Base-by-base conservation (phyloP, 176 grass and related monocot genomes). In the Eleusine indica region DNA sequence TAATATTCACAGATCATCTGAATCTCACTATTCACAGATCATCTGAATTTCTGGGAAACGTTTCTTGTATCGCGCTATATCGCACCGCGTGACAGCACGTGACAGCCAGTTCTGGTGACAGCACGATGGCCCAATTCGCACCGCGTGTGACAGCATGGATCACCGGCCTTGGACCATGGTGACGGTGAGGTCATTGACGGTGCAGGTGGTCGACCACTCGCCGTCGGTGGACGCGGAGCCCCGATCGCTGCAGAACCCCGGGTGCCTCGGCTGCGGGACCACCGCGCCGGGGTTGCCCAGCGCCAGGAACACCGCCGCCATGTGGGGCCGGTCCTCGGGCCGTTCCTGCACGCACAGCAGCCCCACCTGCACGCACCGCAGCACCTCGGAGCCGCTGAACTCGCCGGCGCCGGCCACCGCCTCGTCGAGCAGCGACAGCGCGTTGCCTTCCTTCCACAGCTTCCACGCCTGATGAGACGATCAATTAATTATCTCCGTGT, bases 341-440 rank as follows among this genome's bases (percentile, higher is more conserved):
- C 82, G 48, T 35, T 97, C 92, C 89, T 97, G 94, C 58, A 91
- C 90, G 65, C 94, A 97, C 43, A 97, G 57, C 52, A 94, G 87
- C 12, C 86, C 94, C 8, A 97, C 88, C 85, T 97, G 88, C 47
- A 94, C 80, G 86, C 90, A 97, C 68, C 90, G 87, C 43, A 89
- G 53, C 56, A 86, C 87, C 83, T 94, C 83, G 49, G 79, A 82
- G 13, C 58, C 58, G 13, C 67, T 30, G 69, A 83, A 64, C 69
- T 68, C 53, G 17, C 87, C 78, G 47, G 6, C 49, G 29, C 11
- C 3, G 39, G 63, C 70, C 41, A 78, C 77, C 28, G 42, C 65
- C 72, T 85, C 61, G 52, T 90, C 86, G 4, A 97, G 77, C 52
- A 97, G 81, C 51, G 86, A 69, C 38, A 83, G 56, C 63, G 71